Conservation (phyloP, 208 protist genomes). For the Acanthamoeba triangularis region DNA sequence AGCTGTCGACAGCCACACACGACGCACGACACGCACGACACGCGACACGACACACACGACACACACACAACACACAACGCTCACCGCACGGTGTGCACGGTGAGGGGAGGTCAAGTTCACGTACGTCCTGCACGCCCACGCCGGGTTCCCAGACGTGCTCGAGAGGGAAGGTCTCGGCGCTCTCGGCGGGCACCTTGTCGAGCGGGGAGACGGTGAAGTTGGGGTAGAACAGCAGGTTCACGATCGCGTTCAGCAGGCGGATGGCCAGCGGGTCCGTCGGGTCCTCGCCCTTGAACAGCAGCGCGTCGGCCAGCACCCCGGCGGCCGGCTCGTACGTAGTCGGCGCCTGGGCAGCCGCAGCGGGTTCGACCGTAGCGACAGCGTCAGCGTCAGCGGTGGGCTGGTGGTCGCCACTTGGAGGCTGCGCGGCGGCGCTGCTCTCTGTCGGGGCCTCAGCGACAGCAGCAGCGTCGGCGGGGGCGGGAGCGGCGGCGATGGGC, state of each 20-base stretch:
- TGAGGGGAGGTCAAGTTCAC: background rate
- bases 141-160: background rate
- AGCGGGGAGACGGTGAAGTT: constrained; percentile 50
- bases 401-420: too few relatives aligned
- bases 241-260: constrained; percentile 16
- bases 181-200: background rate
- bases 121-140: background rate
- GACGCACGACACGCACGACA: too few relatives aligned
- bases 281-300: constrained; percentile 9
- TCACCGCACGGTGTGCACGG: too few relatives aligned
- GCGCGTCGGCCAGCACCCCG: background rate
- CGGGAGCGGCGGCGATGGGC: background rate
- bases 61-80: too few relatives aligned
- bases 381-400: too few relatives aligned
- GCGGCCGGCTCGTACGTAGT: background rate
- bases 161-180: background rate
- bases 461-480: background rate
- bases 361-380: too few relatives aligned
- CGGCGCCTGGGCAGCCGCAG: background rate
- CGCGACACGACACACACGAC: too few relatives aligned
- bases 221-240: constrained; percentile 47
- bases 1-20: background rate
- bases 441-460: background rate
- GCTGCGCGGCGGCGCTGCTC: too few relatives aligned
- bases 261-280: constrained; percentile 2